Percentiles rank a stretch among this genome's conserved stretches.
These are phyloP conservation scores for Huntiella savannae DNA, from an alignment of 2,329 filamentous ascomycete species.

Conservation along the genomic window DNA sequence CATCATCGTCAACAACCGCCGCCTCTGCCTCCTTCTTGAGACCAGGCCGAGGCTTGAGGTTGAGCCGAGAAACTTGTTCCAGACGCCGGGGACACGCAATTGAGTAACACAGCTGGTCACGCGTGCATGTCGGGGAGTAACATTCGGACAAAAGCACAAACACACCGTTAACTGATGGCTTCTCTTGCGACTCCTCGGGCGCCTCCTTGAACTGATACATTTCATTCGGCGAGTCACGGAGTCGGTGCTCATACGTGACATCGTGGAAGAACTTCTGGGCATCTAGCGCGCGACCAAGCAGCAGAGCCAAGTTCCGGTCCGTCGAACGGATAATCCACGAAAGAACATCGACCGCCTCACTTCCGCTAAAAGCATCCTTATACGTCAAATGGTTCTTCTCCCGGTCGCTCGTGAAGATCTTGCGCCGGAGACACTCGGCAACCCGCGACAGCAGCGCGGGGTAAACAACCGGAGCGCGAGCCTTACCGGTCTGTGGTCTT, in stretches of 20 bases:
- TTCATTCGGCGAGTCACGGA: conserved; percentile 84
- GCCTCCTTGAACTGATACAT: conserved; percentile 94
- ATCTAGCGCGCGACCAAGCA: conserved; percentile 79
- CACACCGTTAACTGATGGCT: conserved; percentile 67
- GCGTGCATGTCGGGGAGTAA: conserved; percentile 91
- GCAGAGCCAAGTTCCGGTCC: conserved; percentile 78
- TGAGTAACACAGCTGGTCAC: conserved; percentile 90
- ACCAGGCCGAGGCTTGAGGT: conserved; percentile 80
- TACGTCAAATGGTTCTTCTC: conserved; percentile 95
- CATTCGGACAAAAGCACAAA: conserved; percentile 94
- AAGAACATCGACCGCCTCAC: conserved; percentile 87
- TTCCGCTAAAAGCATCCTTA: conserved; percentile 90
- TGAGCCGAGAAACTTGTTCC: conserved; percentile 85
- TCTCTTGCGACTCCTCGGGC: conserved; percentile 55
- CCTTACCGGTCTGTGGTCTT: conserved; percentile 40
- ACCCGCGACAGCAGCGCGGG: conserved; percentile 87
- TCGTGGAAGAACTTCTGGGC: conserved; percentile 99
- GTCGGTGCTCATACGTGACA: conserved; percentile 88
- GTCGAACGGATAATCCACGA: conserved; percentile 95
- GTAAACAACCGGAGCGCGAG: conserved; percentile 69
- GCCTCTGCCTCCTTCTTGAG: conserved; percentile 46
- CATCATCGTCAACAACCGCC: conserved; percentile 55
- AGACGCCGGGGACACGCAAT: conserved; percentile 87
- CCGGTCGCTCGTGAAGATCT: conserved; percentile 68
- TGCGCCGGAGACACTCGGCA: conserved; percentile 76